Base-by-base conservation (phyloP, 495 filamentous ascomycete species). In the Penicilliopsis zonata region DNA sequence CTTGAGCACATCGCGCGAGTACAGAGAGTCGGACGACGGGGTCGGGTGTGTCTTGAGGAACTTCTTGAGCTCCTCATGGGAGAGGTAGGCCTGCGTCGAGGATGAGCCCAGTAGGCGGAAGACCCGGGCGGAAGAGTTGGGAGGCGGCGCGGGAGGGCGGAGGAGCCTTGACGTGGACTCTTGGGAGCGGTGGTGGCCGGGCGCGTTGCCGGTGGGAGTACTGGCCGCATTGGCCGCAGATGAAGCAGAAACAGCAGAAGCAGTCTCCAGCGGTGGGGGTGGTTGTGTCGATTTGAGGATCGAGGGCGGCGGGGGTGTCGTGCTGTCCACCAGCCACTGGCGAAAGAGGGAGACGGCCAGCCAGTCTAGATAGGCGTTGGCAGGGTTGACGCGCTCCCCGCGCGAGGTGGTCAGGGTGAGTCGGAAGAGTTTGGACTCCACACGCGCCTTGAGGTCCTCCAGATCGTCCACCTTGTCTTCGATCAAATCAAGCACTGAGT, bases 311-410 rank as follows among this genome's bases (percentile, higher is more conserved):
- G 78, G 70, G 3, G 81, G 82, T 1, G 81, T 74, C 4, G 81
- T 92, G 48, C 78, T 86, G 35, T 93, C 86, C 1, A 83, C 82
- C 0, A 95, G 61, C 86, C 86, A 94, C 50, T 92, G 83, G 5
- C 86, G 65, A 51, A 94, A 95, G 9, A 93, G 64, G 10, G 70
- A 78, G 30, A 92, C 74, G 15, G 78, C 84, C 4, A 92, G 66
- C 86, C 86, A 95, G 52, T 87, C 83, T 17, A 90, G 57, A 49
- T 86, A 93, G 14, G 72, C 75, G 30, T 78, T 88, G 9, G 61
- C 53, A 0, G 86, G 86, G 1, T 65, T 78, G 27, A 95, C 78
- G 20, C 84, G 68, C 41, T 93, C 86, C 13, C 86, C 86, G 35
- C 74, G 59, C 0, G 73, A 68, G n/a, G 78, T 93, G 0, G 74